Base-by-base conservation (phyloP, 1,284 basidiomycete genomes). In the Mycosarcoma mackinlayi region DNA sequence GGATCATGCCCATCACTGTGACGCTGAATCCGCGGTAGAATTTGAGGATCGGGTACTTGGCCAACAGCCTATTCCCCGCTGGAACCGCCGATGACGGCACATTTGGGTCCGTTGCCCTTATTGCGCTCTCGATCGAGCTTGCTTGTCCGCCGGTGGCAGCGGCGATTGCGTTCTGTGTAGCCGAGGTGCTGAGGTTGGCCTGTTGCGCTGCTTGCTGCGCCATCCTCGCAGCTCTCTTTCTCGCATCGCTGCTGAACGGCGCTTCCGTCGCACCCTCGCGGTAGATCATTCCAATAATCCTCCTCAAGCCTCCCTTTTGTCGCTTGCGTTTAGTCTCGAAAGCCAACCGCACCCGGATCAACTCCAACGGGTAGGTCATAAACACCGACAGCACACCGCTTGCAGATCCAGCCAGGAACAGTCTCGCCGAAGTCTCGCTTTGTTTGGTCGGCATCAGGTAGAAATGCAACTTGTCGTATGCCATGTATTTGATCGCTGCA, bases 401-500 rank as follows among this genome's bases (percentile, higher is more conserved):
- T 23, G 91, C 84, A 6, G 94, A 90, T 6, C 96, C 96, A 14
- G 94, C 92, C 16, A 90, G 65, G 79, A 98, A 98, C 31, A 94
- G 88, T n/a, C 91, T 88, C 8, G 86, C 38, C 68, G 92, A 91
- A 0, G 93, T 96, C 79, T 96, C 90, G 62, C 87, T 83, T 47
- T 89, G 87, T 65, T 86, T 87, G 0, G 91, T 91, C 0, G 94
- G 93, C 89, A 98, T 98, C 45, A 98, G 84, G 21, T 84, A 77
- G 85, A 88, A 85, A 84, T 91, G 91, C 53, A 91, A 85, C 83
- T 91, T 89, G 84, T 98, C 94, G 83, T 98, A 99, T 3, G 92
- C 89, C 90, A 98, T 94, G 81, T 94, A 99, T 84, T 97, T 98
- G 84, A 98, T 92, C 48, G 91, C 93, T 35, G 96, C 96, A 83